Conservation (phyloP, 371 early-diverging fungal genomes). For the Haplosporangium sp. region DNA sequence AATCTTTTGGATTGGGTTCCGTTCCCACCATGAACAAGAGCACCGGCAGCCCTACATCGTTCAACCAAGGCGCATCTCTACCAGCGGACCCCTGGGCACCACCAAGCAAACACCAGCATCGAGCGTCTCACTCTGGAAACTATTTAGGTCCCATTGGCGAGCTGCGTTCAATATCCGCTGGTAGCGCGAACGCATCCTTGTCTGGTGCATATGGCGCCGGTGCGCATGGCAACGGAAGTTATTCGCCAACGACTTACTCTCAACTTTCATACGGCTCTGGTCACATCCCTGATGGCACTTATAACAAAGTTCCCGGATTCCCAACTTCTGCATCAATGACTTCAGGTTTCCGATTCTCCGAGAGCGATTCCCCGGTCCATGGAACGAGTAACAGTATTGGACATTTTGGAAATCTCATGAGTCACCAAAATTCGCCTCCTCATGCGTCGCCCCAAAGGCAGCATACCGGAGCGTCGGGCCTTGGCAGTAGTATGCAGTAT, state of each 20-base stretch:
- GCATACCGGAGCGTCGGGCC: constrained; percentile 12
- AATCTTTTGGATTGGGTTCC: constrained; percentile 18
- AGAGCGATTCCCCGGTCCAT: constrained; percentile 35
- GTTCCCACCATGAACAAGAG: constrained; percentile 13
- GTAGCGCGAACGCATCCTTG: constrained; percentile 8
- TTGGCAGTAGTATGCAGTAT: constrained; percentile 35
- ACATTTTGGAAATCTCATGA: constrained; percentile 20
- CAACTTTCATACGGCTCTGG: constrained; percentile 18
- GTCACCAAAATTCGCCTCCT: constrained; percentile 18
- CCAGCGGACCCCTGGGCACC: constrained; percentile 41
- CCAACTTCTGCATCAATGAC: constrained; percentile 16
- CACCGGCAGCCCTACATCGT: constrained; percentile 3
- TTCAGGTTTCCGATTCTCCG: constrained; percentile 26
- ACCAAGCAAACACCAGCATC: constrained; percentile 26
- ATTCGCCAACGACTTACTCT: constrained; percentile 23
- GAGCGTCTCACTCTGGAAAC: constrained; percentile 17
- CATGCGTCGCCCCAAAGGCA: constrained; percentile 21
- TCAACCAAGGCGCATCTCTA: constrained; percentile 20
- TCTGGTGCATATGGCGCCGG: background rate
- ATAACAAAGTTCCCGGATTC: constrained; percentile 30
- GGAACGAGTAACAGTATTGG: constrained; percentile 6
- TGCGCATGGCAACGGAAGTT: constrained; percentile 23
- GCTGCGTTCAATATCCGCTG: constrained; percentile 21
- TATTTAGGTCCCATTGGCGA: constrained; percentile 31
- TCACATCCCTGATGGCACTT: constrained; percentile 18